A percentile compares a stretch with the other conserved stretches of the same genome.
These are phyloP conservation scores for Trypanosoma platydactyli DNA, from an alignment of 208 protist genomes.

Conservation along the genomic window DNA sequence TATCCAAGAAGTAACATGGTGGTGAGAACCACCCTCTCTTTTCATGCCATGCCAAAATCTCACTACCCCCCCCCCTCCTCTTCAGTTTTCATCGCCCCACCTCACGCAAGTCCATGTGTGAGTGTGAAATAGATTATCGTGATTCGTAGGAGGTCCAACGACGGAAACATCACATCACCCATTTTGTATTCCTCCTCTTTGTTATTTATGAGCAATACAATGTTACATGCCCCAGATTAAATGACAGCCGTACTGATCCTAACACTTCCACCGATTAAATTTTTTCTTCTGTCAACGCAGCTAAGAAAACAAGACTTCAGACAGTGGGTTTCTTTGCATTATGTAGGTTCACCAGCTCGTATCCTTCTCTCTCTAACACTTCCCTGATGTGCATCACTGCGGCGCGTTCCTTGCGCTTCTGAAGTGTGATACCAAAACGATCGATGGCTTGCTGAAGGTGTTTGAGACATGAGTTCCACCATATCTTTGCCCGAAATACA, in stretches of 20 bases:
- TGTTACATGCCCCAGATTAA: background rate
- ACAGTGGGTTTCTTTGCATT: constrained; percentile 33
- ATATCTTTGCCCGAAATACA: constrained; percentile 72
- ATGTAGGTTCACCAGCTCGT: constrained; percentile 53
- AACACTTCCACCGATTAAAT: background rate
- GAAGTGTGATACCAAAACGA: constrained; percentile 31
- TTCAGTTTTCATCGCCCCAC: no score
- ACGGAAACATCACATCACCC: no score
- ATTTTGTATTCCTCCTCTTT: constrained; percentile 2
- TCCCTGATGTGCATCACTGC: constrained; percentile 49
- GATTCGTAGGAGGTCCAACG: no score
- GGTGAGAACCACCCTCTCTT: no score
- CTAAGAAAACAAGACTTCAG: constrained; percentile 1
- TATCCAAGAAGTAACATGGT: no score
- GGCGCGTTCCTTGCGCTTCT: constrained; percentile 42
- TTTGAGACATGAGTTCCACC: constrained; percentile 81
- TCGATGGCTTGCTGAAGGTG: constrained; percentile 68
- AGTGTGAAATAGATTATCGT: no score
- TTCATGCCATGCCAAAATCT: no score
- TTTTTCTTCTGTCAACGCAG: background rate
- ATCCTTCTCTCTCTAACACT: constrained; percentile 53
- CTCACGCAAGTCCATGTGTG: no score
- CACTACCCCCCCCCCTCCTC: no score
- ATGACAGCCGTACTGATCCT: background rate
- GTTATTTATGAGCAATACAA: background rate